phyloP scores from a whole-genome alignment of 768 basidiomycete species.

The Boletus rubescentipes region DNA sequence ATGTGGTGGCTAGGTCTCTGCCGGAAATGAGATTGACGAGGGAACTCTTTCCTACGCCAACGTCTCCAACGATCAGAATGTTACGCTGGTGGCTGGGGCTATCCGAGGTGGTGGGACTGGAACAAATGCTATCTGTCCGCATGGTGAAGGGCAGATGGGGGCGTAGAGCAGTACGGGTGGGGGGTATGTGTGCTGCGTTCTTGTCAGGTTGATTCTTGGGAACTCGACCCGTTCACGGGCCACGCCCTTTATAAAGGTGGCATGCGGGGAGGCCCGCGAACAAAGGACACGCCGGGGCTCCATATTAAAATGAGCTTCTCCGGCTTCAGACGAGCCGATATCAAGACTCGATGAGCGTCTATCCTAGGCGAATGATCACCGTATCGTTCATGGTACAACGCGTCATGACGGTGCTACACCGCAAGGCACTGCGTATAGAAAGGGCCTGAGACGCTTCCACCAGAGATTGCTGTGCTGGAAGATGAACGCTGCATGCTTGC shows the following conservation, averaged over 20 bases:
- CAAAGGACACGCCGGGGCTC: slow-evolving; percentile 4
- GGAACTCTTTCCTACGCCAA: slow-evolving; percentile 39
- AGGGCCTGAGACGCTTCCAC: neutral
- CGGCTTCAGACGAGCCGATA: neutral
- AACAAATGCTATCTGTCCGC: slow-evolving; percentile 11
- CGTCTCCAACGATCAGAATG: slow-evolving; percentile 28
- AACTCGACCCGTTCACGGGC: neutral
- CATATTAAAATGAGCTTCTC: slow-evolving; percentile 14
- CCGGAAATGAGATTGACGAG: slow-evolving; percentile 41
- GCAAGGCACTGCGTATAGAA: neutral
- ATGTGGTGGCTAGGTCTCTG: slow-evolving; percentile 25
- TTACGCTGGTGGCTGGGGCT: slow-evolving; percentile 20
- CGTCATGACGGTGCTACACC: neutral
- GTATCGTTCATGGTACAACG: neutral
- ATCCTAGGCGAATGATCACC: neutral
- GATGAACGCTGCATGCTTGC: neutral
- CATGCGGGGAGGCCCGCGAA: slow-evolving; percentile 7
- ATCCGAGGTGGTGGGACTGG: slow-evolving; percentile 13
- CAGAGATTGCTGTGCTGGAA: neutral
- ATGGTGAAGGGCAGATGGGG: slow-evolving; percentile 6
- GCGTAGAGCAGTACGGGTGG: neutral
- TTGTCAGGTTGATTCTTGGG: neutral
- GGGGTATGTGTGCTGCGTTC: neutral
- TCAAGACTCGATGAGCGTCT: slow-evolving; percentile 11
- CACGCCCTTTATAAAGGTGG: slow-evolving; percentile 13